Conservation (phyloP, 768 basidiomycete genomes). For the Lentinus brumalis region DNA sequence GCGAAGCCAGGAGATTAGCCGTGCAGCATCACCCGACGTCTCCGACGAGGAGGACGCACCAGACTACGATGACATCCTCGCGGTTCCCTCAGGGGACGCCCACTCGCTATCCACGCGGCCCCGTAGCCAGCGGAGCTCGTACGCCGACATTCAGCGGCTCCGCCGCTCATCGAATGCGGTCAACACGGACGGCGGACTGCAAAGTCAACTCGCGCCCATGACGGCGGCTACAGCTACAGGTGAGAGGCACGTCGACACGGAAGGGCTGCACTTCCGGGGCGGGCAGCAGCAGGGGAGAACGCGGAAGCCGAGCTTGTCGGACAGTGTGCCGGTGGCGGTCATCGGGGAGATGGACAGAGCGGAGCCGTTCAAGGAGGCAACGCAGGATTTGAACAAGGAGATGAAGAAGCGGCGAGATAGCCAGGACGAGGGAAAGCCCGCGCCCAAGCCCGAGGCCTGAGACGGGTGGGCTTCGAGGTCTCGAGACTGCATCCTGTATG, state of each 20-base stretch:
- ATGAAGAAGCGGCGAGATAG: conserved; percentile 36
- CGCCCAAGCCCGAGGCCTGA: not conserved
- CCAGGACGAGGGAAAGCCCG: not conserved
- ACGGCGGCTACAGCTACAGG: conserved; percentile 8
- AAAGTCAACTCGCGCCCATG: conserved; percentile 15
- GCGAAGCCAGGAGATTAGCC: conserved; percentile 58
- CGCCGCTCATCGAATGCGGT: conserved; percentile 58
- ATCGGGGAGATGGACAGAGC: conserved; percentile 59
- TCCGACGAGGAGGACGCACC: conserved; percentile 85
- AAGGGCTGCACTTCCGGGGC: conserved; percentile 43
- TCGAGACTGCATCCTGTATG: too few relatives aligned
- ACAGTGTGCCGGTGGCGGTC: conserved; percentile 61
- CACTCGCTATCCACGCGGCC: conserved; percentile 33
- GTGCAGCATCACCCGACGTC: conserved; percentile 69
- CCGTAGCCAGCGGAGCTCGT: conserved; percentile 36
- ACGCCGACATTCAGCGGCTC: conserved; percentile 74
- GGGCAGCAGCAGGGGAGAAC: conserved; percentile 34
- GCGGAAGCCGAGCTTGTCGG: conserved; percentile 65
- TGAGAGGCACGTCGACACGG: conserved; percentile 33
- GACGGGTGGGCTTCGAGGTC: not conserved
- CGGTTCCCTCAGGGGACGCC: conserved; percentile 57
- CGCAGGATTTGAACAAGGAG: conserved; percentile 69
- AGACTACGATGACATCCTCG: conserved; percentile 89
- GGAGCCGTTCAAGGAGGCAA: conserved; percentile 65
- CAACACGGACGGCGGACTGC: conserved; percentile 41